Evolutionary conservation across 371 early-diverging fungal genomes (phyloP), one percentile per base, ranked within the genome.

Genomic region (Lichtheimia corymbifera): DNA sequence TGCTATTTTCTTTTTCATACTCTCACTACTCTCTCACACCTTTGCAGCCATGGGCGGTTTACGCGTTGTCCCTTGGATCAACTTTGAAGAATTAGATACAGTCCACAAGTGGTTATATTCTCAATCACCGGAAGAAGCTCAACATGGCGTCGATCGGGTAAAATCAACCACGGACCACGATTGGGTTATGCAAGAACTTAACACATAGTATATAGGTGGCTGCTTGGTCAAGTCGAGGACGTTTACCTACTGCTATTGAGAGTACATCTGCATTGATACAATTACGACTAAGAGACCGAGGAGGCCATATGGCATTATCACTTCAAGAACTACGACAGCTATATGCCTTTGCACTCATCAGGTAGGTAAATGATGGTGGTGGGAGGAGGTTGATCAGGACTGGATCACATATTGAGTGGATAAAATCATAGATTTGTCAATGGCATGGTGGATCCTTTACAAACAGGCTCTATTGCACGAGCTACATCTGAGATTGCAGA

Each of bases 171-270:
- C 7, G 28, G 35, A 35, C 35, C 35, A 35, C 28, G 4, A 28
- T 28, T 1, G 11, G 11, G 22, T 47, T 47, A 47, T 47, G 47
- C 47, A 47, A 47, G 35, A 30, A 35, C 35, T 17, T 17, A 7
- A 17, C 28, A 40, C 35, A 13, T 50, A 12, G 15, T 25, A 24
- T 20, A 20, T 54, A 89, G 90, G 74, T 86, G 15, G 80, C 79
- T 59, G 86, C 88, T 41, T 89, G 90, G 90, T 64, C 59, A 44
- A 75, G 74, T 55, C 75, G 88, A 52, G 85, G 88, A 15, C 72
- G 74, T 59, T 58, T 87, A 18, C 90, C 90, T 0, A 79, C 72
- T 22, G 80, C 90, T 0, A 73, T 88, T 20, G 83, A 84, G 28
- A 74, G 77, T 24, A 88, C 90, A 4, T 72, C 82, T 2, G 60